Conservation (phyloP, 2,329 filamentous ascomycete species). For the Stagonosporopsis tanaceti region DNA sequence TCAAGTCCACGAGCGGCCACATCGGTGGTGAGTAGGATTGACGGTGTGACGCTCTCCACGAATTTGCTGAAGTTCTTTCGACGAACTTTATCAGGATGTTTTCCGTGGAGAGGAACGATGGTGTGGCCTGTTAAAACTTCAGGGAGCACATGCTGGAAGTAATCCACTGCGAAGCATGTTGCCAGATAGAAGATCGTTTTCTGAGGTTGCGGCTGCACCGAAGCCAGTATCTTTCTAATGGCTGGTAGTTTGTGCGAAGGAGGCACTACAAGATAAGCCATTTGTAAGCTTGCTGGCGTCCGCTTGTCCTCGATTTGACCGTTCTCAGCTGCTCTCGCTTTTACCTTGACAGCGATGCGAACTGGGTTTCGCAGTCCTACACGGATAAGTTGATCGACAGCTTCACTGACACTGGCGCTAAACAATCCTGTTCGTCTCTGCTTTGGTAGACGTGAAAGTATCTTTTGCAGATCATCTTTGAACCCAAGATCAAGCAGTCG, state of each 20-base stretch:
- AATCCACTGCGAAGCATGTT: conserved; percentile 93
- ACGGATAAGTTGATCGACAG: conserved; percentile 89
- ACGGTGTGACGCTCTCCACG: conserved; percentile 74
- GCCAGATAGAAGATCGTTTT: conserved; percentile 92
- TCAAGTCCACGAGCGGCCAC: conserved; percentile 90
- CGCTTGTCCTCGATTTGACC: conserved; percentile 80
- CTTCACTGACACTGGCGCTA: conserved; percentile 94
- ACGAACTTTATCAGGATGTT: conserved; percentile 86
- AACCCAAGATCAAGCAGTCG: conserved; percentile 92
- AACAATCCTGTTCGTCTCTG: conserved; percentile 93
- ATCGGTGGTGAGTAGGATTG: conserved; percentile 89
- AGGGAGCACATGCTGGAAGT: conserved; percentile 84
- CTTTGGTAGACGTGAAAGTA: conserved; percentile 85
- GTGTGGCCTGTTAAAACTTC: conserved; percentile 73
- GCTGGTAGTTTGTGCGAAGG: conserved; percentile 83
- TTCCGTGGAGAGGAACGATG: conserved; percentile 86
- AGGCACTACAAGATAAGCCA: conserved; percentile 80
- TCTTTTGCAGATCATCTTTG: conserved; percentile 86
- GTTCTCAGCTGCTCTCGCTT: conserved; percentile 54
- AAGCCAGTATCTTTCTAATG: conserved; percentile 72
- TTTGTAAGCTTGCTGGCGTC: conserved; percentile 90
- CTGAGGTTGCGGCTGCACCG: conserved; percentile 76
- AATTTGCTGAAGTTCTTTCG: conserved; percentile 88
- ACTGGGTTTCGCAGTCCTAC: conserved; percentile 94
- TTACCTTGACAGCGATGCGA: conserved; percentile 93